Base-by-base conservation (phyloP, 179 eudicot species). In the Spinacia oleracea region DNA sequence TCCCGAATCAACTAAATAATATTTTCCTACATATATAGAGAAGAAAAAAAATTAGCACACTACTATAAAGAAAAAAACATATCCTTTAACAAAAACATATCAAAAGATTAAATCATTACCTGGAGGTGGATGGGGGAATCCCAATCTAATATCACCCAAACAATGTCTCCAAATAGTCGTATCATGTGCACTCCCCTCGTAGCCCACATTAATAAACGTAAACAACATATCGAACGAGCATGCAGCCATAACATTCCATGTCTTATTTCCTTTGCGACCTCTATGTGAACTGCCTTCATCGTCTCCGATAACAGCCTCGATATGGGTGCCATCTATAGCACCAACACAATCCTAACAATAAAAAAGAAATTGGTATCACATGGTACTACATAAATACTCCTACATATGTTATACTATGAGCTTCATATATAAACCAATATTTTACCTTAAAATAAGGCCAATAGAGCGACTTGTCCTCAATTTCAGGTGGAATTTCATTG, bases 121-220 rank as follows among this genome's bases (percentile, higher is more conserved):
- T 51, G 5, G 21, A 51, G 56, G 56, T 51, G 56, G 56, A 51
- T 51, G 56, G 56, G 56, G 21, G 0, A 51, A 51, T 51, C 6
- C 16, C 56, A 16, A 15, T 11, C 4, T 51, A 51, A 51, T 2
- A 51, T 12, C 20, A 51, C 20, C 18, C 3, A 25, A 2, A 27
- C 20, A 50, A 31, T 45, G 68, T 5, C 42, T 62, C 70, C 14
- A 75, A 31, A 63, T 23, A 14, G 45, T 46, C 0, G 15, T 62
- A 9, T 75, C 70, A 63, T 63, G 71, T 42, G 69, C 78, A 14
- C 71, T 75, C 25, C 71, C 78, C 63, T 75, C 29, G 16, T 55
- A 75, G 16, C 70, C 60, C 29, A 75, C 71, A 62, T 45, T 75
- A 45, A 63, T 12, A 59, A 23, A 62, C 5, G 55, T 43, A 51